Evolutionary conservation across 2,329 filamentous ascomycete species (phyloP), one percentile per base, ranked within the genome.

Genomic region (Chalaropsis thielavioides): DNA sequence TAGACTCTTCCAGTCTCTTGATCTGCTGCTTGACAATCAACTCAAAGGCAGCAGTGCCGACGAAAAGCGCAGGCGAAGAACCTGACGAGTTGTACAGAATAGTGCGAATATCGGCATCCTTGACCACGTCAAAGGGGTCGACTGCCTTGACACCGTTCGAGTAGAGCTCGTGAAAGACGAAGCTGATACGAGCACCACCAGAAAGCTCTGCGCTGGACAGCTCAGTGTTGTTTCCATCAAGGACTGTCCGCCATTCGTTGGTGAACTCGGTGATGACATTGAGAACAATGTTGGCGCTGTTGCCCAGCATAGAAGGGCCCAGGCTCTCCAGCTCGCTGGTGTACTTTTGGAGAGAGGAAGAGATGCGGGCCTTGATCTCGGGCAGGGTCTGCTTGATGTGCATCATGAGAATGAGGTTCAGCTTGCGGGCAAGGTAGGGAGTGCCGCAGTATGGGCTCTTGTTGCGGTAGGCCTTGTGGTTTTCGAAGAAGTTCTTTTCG

Each of bases 381-480:
- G 94, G 94, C 15, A 99, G 83, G 1, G 94, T 99, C 79, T 99
- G 92, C 78, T 99, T 99, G 80, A 99, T 99, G 80, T 99, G 94
- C 94, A 99, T 99, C 92, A 99, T 97, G 70, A 99, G 83, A 73
- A 99, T 97, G 72, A 99, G 81, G 77, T 99, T 99, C 67, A 99
- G 84, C 78, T 99, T 99, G 70, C 92, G 86, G 3, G 94, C 94
- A 67, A 99, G 81, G 73, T 99, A 99, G 3, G 94, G 94, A 2
- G 94, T 99, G 75, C 94, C 94, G 76, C 94, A 99, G 81, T 99
- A 99, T 5, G 92, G 89, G 73, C 90, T 92, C 85, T 99, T 99
- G 78, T 97, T 99, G 68, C 92, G 84, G 77, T 99, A 99, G 41
- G 94, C 92, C 79, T 95, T 95, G 83, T 99, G 94, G 76, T 92